Evolutionary conservation across 305 asterid genomes (phyloP), one percentile per base, ranked within the genome.

Genomic region (Fraxinus velutina): DNA sequence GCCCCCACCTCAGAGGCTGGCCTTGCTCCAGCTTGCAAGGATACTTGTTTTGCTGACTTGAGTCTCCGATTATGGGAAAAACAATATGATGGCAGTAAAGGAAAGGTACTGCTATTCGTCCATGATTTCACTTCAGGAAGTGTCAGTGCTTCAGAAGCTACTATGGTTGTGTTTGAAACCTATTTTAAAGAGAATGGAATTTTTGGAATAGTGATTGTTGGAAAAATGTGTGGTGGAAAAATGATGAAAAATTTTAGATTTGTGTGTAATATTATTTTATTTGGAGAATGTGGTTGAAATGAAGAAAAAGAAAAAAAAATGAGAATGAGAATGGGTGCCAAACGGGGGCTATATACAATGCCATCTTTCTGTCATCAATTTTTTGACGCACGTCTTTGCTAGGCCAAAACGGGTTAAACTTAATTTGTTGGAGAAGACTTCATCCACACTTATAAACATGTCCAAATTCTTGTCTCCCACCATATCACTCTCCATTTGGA

Each of bases 1-100:
- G 99, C 98, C 80, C 99, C 99, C 66, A 96, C 99, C 66, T 81
- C 86, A 19, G 99, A 96, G 83, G 83, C 91, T 13, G 99, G 99
- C 68, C 86, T 96, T 24, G 94, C 96, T 75, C 98, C 98, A 22
- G 97, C 94, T 39, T 96, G 98, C 85, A 90, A 79, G 86, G 99
- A 96, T 86, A 92, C 97, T 83, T 94, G 99, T 85, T 91, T 79
- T 57, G 97, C 91, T 22, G 91, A 92, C 73, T 79, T 96, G 84
- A 89, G 90, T 77, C 79, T 94, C 79, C 90, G 88, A 22, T 33
- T 96, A 44, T 92, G 93, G 94, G 97, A 93, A 85, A 85, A 84
- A 4, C 86, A 83, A 78, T 83, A 83, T 27, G 87, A 94, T 81
- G 98, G 97, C 83, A 88, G 89, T 76, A 87, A 90, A 82, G 98